Conservation (phyloP, 352 stramenopile species). For the Globisporangium mamillatum region DNA sequence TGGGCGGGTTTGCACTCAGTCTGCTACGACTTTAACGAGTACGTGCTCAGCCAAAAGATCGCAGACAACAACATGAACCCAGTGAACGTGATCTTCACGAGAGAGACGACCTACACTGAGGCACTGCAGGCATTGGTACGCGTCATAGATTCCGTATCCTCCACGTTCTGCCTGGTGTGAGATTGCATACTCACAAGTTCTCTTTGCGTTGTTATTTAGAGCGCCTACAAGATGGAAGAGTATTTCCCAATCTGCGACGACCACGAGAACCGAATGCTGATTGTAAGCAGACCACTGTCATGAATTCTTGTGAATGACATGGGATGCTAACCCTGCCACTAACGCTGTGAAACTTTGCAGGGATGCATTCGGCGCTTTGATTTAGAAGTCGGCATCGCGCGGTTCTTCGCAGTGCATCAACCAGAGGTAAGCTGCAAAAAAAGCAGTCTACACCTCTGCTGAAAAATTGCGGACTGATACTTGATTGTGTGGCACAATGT, state of each 20-base stretch:
- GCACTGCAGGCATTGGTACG: constrained; percentile 61
- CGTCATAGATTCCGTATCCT: not conserved
- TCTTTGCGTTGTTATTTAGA: constrained; percentile 26
- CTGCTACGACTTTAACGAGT: constrained; percentile 81
- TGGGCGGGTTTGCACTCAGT: constrained; percentile 77
- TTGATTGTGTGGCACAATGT: not conserved
- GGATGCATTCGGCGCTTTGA: constrained; percentile 71
- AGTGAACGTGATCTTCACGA: constrained; percentile 54
- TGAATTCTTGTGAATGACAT: not conserved
- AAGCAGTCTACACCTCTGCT: not conserved
- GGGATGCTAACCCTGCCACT: not conserved
- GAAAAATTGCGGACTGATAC: not conserved
- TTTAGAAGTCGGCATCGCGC: constrained; percentile 70
- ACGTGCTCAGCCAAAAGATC: constrained; percentile 64
- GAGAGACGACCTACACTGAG: constrained; percentile 73
- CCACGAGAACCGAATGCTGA: constrained; percentile 40
- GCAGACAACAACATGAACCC: constrained; percentile 69
- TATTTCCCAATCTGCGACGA: constrained; percentile 80
- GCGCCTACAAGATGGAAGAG: constrained; percentile 68
- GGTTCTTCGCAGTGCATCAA: constrained; percentile 67
- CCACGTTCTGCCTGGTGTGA: not conserved
- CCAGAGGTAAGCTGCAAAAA: constrained; percentile 34
- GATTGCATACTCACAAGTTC: not conserved
- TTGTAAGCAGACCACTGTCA: constrained; percentile 29
- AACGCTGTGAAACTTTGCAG: constrained; percentile 22